Base-by-base conservation (phyloP, 768 basidiomycete genomes). In the Lactarius indigo region DNA sequence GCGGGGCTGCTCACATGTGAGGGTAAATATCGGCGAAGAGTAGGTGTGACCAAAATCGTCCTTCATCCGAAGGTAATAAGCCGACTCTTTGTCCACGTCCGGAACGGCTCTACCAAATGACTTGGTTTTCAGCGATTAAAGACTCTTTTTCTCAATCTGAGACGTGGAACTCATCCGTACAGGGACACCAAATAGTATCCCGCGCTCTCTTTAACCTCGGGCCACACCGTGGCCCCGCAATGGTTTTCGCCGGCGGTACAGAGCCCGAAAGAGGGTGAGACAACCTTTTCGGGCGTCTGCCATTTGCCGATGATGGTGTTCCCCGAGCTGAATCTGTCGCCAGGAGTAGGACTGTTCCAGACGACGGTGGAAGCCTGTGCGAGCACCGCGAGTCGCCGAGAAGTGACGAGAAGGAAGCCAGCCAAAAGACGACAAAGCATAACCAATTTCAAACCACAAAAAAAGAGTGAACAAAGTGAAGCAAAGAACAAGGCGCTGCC, bases 181-280 rank as follows among this genome's bases (percentile, higher is more conserved):
- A 78, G 50, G 8, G 72, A 72, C 13, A 72, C 69, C 23, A 70
- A 44, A 42, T 75, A 76, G 54, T 74, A 71, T 8, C 72, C 74
- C 13, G 69, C 69, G 33, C 71, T 69, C 61, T 73, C 72, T 62
- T 68, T 54, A 3, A 76, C 70, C 7, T 71, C 63, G 5, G 76
- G 75, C 72, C 74, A 74, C 3, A 76, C 68, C 10, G 74, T 68
- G 15, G 59, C 42, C 0, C 75, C 75, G 54, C 75, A 76, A 6
- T 64, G 63, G 54, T 55, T 57, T 44, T 61, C 60, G 18, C 68
- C 64, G 15, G 64, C 63, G 8, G 54, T 44, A 63, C 79, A 79
- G 18, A 79, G 74, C 55, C 71, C 72, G 67, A 79, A 76, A 0
- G 77, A 74, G 9, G 78, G 79, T 12, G 77, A 76, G 17, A 73